Evolutionary conservation across 139 green algal species (phyloP).

Genomic region (Trebouxia sp.): DNA sequence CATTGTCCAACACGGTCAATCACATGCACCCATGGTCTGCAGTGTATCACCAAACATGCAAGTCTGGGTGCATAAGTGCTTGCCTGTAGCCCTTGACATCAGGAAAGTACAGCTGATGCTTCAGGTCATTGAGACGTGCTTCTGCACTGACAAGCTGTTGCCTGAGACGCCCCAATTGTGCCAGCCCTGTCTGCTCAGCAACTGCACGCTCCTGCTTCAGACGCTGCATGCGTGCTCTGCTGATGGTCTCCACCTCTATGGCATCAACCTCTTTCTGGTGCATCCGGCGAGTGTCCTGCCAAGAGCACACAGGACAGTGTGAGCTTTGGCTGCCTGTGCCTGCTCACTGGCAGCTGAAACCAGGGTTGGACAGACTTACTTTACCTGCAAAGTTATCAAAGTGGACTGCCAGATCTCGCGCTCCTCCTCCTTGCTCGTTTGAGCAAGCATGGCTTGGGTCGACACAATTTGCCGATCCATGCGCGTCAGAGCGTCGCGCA

Average conservation of each 20-base stretch:
- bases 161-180: conserved; percentile 46
- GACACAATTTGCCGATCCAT: conserved; percentile 41
- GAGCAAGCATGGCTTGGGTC: conserved; percentile 38
- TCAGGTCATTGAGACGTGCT: conserved; percentile 59
- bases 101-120: conserved; percentile 71
- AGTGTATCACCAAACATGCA: neutral
- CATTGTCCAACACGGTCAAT: too few species aligned
- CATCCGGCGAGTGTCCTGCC: conserved; percentile 58
- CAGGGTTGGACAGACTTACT: neutral
- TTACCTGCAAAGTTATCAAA: conserved; percentile 57
- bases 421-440: conserved; percentile 33
- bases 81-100: conserved; percentile 68
- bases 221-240: conserved; percentile 37
- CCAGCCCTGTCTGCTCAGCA: conserved; percentile 44
- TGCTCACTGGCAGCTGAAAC: neutral
- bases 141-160: conserved; percentile 53
- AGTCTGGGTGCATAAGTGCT: neutral
- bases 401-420: conserved; percentile 54
- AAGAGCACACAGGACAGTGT: too few species aligned
- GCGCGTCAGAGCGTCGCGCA: conserved; percentile 25
- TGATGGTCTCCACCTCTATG: conserved; percentile 57
- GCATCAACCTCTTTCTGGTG: conserved; percentile 51
- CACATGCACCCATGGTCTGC: neutral
- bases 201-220: conserved; percentile 35
- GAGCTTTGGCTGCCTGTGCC: neutral